A percentile compares a stretch with the other conserved stretches of the same genome.
Conservation (phyloP, 495 filamentous ascomycete species). For the Mytilinidion resinicola region DNA sequence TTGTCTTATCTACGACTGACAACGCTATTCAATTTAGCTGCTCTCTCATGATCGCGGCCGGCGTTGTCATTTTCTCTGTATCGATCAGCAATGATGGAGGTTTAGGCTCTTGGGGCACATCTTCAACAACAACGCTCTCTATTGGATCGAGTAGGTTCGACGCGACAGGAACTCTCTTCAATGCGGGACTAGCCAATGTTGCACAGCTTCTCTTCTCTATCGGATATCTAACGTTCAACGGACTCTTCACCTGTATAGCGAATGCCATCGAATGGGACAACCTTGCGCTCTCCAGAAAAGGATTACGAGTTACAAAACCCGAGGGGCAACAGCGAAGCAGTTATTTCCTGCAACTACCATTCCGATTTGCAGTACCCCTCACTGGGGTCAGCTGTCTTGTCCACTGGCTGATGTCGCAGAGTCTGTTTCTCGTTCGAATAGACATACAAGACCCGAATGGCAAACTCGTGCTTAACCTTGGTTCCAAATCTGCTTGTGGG, state of each 20-base stretch:
- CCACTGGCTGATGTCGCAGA: constrained; percentile 19
- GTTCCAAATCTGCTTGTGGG: too few species aligned
- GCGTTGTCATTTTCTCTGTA: too few species aligned
- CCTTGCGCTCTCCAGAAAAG: constrained; percentile 6
- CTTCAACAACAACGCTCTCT: background rate
- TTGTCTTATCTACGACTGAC: too few species aligned
- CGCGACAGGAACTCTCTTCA: too few species aligned
- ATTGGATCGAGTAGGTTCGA: background rate
- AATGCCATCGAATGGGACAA: constrained; percentile 11
- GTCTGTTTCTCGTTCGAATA: constrained; percentile 14
- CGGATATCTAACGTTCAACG: constrained; percentile 1
- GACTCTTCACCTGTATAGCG: constrained; percentile 16
- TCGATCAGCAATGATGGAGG: too few species aligned
- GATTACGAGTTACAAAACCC: constrained; percentile 8
- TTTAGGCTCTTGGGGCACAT: too few species aligned
- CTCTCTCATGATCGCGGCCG: too few species aligned
- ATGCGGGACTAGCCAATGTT: too few species aligned
- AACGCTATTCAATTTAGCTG: too few species aligned
- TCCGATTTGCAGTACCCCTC: constrained; percentile 10
- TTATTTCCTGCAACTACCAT: constrained; percentile 21
- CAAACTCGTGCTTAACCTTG: too few species aligned
- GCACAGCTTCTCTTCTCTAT: too few species aligned
- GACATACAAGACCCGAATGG: too few species aligned
- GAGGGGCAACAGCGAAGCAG: constrained; percentile 7
- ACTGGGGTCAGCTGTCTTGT: constrained; percentile 2